phyloP scores from a whole-genome alignment of 352 stramenopile species.

The Pilasporangium apinafurcum region DNA sequence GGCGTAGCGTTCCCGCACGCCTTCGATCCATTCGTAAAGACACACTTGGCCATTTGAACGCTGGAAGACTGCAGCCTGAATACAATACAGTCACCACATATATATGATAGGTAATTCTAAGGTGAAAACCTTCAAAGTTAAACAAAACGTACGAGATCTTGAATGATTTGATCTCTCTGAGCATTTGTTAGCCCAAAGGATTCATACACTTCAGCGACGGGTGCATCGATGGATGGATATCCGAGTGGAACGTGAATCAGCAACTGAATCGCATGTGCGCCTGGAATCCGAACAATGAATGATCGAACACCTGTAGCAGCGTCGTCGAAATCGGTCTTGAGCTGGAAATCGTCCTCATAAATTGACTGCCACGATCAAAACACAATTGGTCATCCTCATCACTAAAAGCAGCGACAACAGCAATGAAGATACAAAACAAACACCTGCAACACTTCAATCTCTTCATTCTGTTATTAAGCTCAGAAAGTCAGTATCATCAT shows the following conservation, averaged over 20 bases:
- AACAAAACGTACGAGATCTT: conserved; percentile 33
- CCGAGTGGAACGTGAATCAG: conserved; percentile 62
- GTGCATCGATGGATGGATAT: conserved; percentile 64
- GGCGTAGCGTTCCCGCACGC: conserved; percentile 65
- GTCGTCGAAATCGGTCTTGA: conserved; percentile 45
- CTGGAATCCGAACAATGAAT: conserved; percentile 53
- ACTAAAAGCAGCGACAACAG: background rate
- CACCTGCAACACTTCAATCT: conserved; percentile 76
- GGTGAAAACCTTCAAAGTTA: background rate
- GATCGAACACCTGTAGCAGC: conserved; percentile 29
- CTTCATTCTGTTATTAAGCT: conserved; percentile 37
- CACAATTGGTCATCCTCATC: too few species aligned
- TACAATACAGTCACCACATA: background rate
- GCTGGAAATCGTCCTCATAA: conserved; percentile 59
- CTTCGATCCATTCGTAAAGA: conserved; percentile 85
- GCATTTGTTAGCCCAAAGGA: conserved; percentile 72
- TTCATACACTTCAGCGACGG: conserved; percentile 75
- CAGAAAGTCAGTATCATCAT: background rate
- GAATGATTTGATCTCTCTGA: conserved; percentile 55
- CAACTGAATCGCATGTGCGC: conserved; percentile 57
- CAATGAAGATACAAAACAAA: background rate
- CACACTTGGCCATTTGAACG: conserved; percentile 74
- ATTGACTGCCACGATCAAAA: conserved; percentile 68
- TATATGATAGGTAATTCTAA: background rate
- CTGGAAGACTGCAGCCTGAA: conserved; percentile 52